phyloP scores from a whole-genome alignment of 176 grass and related monocot species.

The Zizania latifolia region DNA sequence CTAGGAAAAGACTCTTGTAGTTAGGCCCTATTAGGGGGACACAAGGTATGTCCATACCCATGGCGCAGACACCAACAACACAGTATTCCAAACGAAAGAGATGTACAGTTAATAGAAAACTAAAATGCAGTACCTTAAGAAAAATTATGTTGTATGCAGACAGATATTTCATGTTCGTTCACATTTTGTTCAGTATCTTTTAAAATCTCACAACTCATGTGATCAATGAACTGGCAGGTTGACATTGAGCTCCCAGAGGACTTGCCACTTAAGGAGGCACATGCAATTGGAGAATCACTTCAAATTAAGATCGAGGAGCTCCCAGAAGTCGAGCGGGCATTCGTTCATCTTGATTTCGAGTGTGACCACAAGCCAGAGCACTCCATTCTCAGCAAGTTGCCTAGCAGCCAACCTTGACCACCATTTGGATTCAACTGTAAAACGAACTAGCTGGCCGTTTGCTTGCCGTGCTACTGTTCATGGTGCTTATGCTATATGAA shows the following conservation, averaged over 20 bases:
- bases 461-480: not conserved
- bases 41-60: too few relatives aligned
- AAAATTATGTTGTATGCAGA: not conserved
- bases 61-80: too few relatives aligned
- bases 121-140: not conserved
- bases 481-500: not conserved
- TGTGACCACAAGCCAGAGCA: conserved; percentile 91
- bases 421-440: not conserved
- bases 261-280: conserved; percentile 84
- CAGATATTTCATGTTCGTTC: not conserved
- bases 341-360: conserved; percentile 89
- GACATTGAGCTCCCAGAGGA: conserved; percentile 97
- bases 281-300: conserved; percentile 81
- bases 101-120: not conserved
- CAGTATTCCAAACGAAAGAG: not conserved
- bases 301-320: conserved; percentile 94
- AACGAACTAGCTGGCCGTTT: not conserved
- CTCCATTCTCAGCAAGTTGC: conserved; percentile 77
- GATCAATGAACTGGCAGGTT: conserved; percentile 44
- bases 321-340: conserved; percentile 82
- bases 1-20: too few relatives aligned
- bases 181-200: not conserved
- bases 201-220: not conserved
- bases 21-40: too few relatives aligned
- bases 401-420: conserved; percentile 53